phyloP scores from a whole-genome alignment of 2,329 filamentous ascomycete genomes.

The Aspergillus tubingensis region DNA sequence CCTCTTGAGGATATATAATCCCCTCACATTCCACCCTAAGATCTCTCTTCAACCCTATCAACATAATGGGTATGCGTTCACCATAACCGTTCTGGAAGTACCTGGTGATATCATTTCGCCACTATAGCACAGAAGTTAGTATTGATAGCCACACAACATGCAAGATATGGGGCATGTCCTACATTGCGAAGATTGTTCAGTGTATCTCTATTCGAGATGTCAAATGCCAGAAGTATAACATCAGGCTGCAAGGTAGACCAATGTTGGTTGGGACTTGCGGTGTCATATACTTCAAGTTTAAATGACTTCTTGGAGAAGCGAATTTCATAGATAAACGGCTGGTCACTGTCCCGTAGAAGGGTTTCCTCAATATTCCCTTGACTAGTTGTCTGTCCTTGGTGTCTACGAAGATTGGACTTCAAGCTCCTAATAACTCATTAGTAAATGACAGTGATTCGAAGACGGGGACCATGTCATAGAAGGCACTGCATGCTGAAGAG shows the following conservation, averaged over 20 bases:
- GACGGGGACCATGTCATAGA: too few species aligned
- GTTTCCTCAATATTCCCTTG: slow-evolving; percentile 39
- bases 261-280: slow-evolving; percentile 55
- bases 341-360: slow-evolving; percentile 55
- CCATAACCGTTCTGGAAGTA: slow-evolving; percentile 53
- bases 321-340: slow-evolving; percentile 62
- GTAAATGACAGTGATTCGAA: too few species aligned
- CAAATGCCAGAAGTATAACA: slow-evolving; percentile 61
- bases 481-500: too few species aligned
- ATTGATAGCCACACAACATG: background rate
- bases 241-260: slow-evolving; percentile 58
- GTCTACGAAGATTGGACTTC: slow-evolving; percentile 21
- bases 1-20: slow-evolving; percentile 47
- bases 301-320: slow-evolving; percentile 58
- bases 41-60: slow-evolving; percentile 62
- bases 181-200: slow-evolving; percentile 50
- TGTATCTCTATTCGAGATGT: slow-evolving; percentile 56
- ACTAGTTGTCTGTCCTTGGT: slow-evolving; percentile 20
- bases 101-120: slow-evolving; percentile 45
- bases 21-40: slow-evolving; percentile 50
- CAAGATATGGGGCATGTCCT: background rate
- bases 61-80: slow-evolving; percentile 57
- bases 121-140: slow-evolving; percentile 28
- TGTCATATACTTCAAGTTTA: slow-evolving; percentile 59
- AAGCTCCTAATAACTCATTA: slow-evolving; percentile 14